phyloP scores from a whole-genome alignment of 2,329 filamentous ascomycete genomes.

The Pseudopyricularia javanii region DNA sequence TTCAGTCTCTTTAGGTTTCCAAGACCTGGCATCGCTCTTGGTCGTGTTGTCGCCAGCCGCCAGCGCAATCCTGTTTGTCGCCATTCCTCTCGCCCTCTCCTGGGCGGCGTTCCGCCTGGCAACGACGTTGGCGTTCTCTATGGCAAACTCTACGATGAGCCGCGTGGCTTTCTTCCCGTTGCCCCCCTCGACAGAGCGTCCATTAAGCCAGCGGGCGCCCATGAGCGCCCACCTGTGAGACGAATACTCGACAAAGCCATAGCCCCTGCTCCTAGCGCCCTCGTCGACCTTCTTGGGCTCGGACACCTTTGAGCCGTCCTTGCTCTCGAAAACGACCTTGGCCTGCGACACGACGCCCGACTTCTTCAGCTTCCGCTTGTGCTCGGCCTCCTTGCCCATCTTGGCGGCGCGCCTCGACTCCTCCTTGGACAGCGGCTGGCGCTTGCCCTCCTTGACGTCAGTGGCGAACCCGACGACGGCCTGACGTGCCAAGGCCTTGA shows the following conservation, averaged over 20 bases:
- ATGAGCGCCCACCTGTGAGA: conserved; percentile 91
- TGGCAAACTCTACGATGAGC: conserved; percentile 90
- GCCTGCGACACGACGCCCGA: conserved; percentile 84
- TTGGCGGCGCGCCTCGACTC: conserved; percentile 71
- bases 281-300: conserved; percentile 52
- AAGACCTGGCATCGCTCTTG: conserved; percentile 29
- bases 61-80: conserved; percentile 7
- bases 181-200: conserved; percentile 35
- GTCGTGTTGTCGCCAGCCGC: conserved; percentile 14
- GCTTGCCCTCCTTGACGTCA: conserved; percentile 69
- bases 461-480: conserved; percentile 90
- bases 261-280: conserved; percentile 76
- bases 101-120: conserved; percentile 59
- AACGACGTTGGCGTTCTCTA: conserved; percentile 97
- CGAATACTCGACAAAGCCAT: conserved; percentile 94
- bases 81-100: conserved; percentile 16
- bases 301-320: conserved; percentile 69
- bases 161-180: conserved; percentile 61
- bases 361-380: conserved; percentile 64
- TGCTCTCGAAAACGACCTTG: conserved; percentile 87
- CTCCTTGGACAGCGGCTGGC: conserved; percentile 76
- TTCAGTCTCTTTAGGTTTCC: not conserved
- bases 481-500: conserved; percentile 82
- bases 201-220: conserved; percentile 89
- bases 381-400: conserved; percentile 70